Conservation (phyloP, 2,329 filamentous ascomycete genomes). For the Trichocomaceae sp. region DNA sequence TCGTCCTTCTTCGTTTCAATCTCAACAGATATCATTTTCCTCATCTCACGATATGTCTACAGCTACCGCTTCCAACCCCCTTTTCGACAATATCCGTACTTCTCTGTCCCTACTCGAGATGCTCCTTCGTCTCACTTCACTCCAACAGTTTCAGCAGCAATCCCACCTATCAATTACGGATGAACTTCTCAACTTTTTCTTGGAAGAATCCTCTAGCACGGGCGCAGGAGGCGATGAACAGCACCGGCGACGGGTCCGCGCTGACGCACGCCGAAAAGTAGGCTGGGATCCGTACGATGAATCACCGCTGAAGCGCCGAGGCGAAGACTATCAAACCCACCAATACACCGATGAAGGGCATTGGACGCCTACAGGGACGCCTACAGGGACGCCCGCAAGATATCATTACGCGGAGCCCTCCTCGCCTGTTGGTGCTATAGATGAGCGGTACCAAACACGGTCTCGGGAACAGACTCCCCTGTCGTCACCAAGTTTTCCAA, state of each 20-base stretch:
- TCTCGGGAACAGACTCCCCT: constrained; percentile 28
- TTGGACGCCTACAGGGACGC: constrained; percentile 20
- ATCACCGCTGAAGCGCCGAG: constrained; percentile 58
- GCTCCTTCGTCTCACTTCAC: constrained; percentile 73
- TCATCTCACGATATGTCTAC: constrained; percentile 19
- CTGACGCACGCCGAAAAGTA: constrained; percentile 55
- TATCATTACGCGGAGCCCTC: constrained; percentile 21
- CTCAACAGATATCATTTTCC: constrained; percentile 17
- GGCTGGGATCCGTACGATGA: constrained; percentile 69
- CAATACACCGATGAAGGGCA: constrained; percentile 22
- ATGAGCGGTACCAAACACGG: constrained; percentile 24
- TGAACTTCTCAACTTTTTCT: constrained; percentile 81
- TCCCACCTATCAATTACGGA: constrained; percentile 87
- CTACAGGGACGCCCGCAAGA: too few species aligned
- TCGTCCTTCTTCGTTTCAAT: constrained; percentile 6
- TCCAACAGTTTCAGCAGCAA: constrained; percentile 87
- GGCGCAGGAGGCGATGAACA: constrained; percentile 58
- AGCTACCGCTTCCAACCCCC: constrained; percentile 41
- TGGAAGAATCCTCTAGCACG: constrained; percentile 62
- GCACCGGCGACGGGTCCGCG: constrained; percentile 53
- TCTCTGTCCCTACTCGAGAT: constrained; percentile 80
- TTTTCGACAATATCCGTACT: constrained; percentile 51
- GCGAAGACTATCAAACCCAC: constrained; percentile 58
- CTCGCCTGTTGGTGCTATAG: constrained; percentile 15
- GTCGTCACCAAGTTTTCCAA: constrained; percentile 13